These are phyloP conservation scores for Spirogloea muscicola DNA, from an alignment of 139 green algal genomes.

Conservation along the genomic window DNA sequence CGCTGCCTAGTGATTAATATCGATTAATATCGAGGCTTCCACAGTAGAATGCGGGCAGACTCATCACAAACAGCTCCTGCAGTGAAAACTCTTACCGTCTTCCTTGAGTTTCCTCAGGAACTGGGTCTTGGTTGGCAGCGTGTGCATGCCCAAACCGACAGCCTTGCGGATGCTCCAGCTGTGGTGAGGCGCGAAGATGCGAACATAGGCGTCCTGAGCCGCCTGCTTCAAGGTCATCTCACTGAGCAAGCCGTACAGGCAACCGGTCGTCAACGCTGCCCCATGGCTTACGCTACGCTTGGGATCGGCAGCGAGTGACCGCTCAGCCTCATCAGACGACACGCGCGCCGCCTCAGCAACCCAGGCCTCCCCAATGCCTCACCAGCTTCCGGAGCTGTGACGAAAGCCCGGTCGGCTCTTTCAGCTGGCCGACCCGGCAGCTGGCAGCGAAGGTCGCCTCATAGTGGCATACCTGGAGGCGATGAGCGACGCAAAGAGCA, in stretches of 20 bases:
- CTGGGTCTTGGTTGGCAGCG: slow-evolving; percentile 10
- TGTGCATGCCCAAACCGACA: slow-evolving; percentile 19
- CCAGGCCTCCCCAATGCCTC: not conserved
- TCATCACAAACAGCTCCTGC: not conserved
- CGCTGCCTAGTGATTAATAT: too few relatives aligned
- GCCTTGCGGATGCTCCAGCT: slow-evolving; percentile 31
- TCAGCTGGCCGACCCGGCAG: not conserved
- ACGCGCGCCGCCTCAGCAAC: not conserved
- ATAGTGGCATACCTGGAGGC: slow-evolving; percentile 13
- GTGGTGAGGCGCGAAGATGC: slow-evolving; percentile 30
- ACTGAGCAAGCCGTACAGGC: slow-evolving; percentile 4
- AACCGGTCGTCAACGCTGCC: too few relatives aligned
- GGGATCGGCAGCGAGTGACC: not conserved
- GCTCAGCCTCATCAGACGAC: not conserved
- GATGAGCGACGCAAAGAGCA: slow-evolving; percentile 26
- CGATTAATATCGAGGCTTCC: not conserved
- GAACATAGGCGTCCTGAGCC: slow-evolving; percentile 20
- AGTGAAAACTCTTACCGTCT: slow-evolving; percentile 11
- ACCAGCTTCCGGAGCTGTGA: not conserved
- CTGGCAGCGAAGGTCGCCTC: too few relatives aligned
- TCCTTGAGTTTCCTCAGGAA: slow-evolving; percentile 34
- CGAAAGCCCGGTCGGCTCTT: not conserved
- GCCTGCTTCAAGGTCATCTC: slow-evolving; percentile 9
- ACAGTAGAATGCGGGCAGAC: not conserved
- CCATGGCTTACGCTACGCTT: too few relatives aligned